Evolutionary conservation across 2,329 filamentous ascomycete genomes (phyloP).

Genomic region (Acephala macrosclerotiorum): DNA sequence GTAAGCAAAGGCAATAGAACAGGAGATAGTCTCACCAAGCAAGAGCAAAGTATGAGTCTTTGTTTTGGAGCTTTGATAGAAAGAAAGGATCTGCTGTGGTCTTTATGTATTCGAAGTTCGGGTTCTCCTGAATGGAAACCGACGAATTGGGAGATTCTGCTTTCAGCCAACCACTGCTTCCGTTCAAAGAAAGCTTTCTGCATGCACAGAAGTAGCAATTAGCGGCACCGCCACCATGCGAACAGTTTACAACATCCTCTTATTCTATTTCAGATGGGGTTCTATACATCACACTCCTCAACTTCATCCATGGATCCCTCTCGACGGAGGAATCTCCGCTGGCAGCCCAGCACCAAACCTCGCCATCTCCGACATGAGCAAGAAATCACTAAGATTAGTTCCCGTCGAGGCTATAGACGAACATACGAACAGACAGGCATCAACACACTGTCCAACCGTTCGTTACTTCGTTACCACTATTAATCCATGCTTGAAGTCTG

Average conservation of each 20-base stretch:
- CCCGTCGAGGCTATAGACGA: slow-evolving; percentile 36
- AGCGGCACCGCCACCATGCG: slow-evolving; percentile 6
- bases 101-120: slow-evolving; percentile 43
- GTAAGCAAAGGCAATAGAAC: slow-evolving; percentile 27
- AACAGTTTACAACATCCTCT: slow-evolving; percentile 5
- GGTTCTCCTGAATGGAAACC: slow-evolving; percentile 30
- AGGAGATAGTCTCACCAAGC: slow-evolving; percentile 20
- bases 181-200: slow-evolving; percentile 21
- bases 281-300: neutral
- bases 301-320: neutral
- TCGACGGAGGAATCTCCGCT: neutral
- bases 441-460: neutral
- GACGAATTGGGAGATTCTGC: slow-evolving; percentile 35
- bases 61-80: slow-evolving; percentile 36
- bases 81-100: slow-evolving; percentile 40
- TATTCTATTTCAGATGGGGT: neutral
- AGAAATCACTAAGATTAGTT: slow-evolving; percentile 30
- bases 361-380: slow-evolving; percentile 16
- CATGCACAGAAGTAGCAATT: slow-evolving; percentile 12
- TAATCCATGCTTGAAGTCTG: slow-evolving; percentile 21
- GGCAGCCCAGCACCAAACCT: slow-evolving; percentile 22
- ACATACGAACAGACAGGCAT: slow-evolving; percentile 33
- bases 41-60: slow-evolving; percentile 35
- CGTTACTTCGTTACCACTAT: slow-evolving; percentile 14
- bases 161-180: slow-evolving; percentile 43